phyloP scores from a whole-genome alignment of 2,329 filamentous ascomycete species.

The Elsinoe batatas region DNA sequence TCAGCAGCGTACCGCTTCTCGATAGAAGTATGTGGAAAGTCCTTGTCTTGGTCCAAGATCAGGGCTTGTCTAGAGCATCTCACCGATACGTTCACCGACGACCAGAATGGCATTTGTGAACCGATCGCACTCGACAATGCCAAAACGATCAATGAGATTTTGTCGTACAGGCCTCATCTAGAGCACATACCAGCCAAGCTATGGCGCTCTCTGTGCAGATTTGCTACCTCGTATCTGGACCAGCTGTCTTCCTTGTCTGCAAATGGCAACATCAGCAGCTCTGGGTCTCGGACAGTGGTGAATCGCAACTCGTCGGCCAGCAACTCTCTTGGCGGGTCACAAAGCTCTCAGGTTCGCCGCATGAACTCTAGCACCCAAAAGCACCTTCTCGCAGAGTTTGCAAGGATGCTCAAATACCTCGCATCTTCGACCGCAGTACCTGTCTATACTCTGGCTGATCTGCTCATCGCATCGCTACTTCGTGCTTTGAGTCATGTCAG shows the following conservation, averaged over 20 bases:
- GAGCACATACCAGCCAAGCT: constrained; percentile 62
- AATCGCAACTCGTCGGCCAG: neutral
- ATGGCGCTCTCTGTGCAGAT: constrained; percentile 61
- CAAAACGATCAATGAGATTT: constrained; percentile 60
- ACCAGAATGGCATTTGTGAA: constrained; percentile 50
- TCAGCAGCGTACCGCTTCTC: constrained; percentile 62
- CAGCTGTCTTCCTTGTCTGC: constrained; percentile 36
- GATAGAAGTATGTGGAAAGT: constrained; percentile 57
- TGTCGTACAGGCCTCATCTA: constrained; percentile 65
- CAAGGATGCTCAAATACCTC: constrained; percentile 22
- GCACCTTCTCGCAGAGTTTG: constrained; percentile 25
- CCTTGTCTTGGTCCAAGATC: constrained; percentile 67
- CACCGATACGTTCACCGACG: constrained; percentile 57
- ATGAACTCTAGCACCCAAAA: neutral
- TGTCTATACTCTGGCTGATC: constrained; percentile 40
- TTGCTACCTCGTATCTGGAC: constrained; percentile 47
- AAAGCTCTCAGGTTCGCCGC: constrained; percentile 20
- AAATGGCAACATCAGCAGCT: neutral
- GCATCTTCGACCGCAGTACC: constrained; percentile 25
- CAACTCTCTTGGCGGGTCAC: neutral
- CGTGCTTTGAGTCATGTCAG: constrained; percentile 42
- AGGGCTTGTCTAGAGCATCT: constrained; percentile 73
- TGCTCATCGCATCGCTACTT: constrained; percentile 48
- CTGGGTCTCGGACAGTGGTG: constrained; percentile 16
- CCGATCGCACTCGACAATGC: constrained; percentile 68